Evolutionary conservation across 345 rosid genomes (phyloP), one percentile per base, ranked within the genome.

Genomic region (Populus pruinosa): DNA sequence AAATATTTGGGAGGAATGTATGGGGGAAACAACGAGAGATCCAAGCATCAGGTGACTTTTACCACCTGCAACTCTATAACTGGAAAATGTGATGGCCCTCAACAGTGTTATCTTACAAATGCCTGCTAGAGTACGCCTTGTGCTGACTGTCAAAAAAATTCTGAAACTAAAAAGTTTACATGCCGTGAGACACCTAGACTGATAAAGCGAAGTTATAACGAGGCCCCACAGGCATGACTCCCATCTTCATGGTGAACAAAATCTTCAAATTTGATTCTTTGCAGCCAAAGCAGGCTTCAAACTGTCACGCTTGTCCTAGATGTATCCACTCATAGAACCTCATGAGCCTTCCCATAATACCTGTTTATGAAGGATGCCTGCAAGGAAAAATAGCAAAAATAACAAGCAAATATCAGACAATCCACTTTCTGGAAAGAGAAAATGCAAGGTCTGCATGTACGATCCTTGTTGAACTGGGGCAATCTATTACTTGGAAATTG

Each of bases 291-390:
- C 31, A 64, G 8, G 25, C 33, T 35, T 2, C 18, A 16, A n/a
- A 41, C 18, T 2, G 65, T 14, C 53, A 35, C 12, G 6, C 31
- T 47, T 35, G 17, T n/a, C 41, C 49, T 62, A 0, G 29, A 8
- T 5, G 16, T 17, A 14, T n/a, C 20, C 8, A 14, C 70, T 88
- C 81, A 96, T 55, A 95, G 88, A 77, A 93, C 80, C 82, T 92
- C 87, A 10, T 92, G 92, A 13, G 99, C 99, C 82, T 90, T 93
- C 47, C 99, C 91, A 13, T 93, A 96, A 72, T 96, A 96, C 77
- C 99, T 84, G 87, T 93, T 96, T 71, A 96, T 90, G 84, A 92
- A 92, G 11, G 87, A 81, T 13, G 88, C 88, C 98, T 96, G 93
- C 93, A 79, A 79, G 59, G 44, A 1, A 70, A 62, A 68, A 35